phyloP scores from a whole-genome alignment of 805 yeast genomes.

The Myxozyma neglecta region DNA sequence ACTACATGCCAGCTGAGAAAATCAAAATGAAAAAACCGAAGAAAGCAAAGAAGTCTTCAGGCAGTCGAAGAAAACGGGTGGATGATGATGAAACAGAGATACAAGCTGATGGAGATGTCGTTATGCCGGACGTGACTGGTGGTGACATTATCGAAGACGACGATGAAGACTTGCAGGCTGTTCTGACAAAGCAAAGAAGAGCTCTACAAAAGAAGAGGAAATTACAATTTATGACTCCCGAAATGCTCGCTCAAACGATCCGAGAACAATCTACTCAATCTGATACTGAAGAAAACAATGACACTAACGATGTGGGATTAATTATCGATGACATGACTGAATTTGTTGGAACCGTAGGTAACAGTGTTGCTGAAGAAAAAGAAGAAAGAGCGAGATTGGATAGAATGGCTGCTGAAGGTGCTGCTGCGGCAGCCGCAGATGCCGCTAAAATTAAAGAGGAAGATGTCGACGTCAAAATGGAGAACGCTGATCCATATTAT shows the following conservation, averaged over 20 bases:
- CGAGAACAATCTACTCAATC: constrained; percentile 33
- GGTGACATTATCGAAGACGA: constrained; percentile 39
- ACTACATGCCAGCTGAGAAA: constrained; percentile 39
- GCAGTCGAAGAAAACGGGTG: constrained; percentile 40
- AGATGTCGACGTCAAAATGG: constrained; percentile 9
- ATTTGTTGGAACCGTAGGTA: constrained; percentile 32
- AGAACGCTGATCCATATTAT: constrained; percentile 17
- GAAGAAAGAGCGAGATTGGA: constrained; percentile 16
- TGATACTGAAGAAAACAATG: constrained; percentile 31
- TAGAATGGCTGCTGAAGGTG: constrained; percentile 7
- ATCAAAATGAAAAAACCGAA: constrained; percentile 47
- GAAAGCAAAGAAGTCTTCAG: constrained; percentile 42
- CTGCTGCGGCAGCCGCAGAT: background rate
- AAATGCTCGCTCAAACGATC: constrained; percentile 36
- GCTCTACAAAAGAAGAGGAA: constrained; percentile 38
- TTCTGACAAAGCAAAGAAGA: constrained; percentile 38
- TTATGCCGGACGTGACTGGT: constrained; percentile 36
- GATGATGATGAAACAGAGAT: constrained; percentile 37
- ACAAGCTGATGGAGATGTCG: constrained; percentile 3
- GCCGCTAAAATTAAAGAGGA: constrained; percentile 1
- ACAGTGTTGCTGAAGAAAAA: constrained; percentile 6
- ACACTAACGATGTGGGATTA: constrained; percentile 33
- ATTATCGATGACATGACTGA: constrained; percentile 49
- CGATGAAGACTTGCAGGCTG: constrained; percentile 42
- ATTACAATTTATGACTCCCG: constrained; percentile 30